Conservation (phyloP, 73 alveolate species). For the Paramecium bursaria region DNA sequence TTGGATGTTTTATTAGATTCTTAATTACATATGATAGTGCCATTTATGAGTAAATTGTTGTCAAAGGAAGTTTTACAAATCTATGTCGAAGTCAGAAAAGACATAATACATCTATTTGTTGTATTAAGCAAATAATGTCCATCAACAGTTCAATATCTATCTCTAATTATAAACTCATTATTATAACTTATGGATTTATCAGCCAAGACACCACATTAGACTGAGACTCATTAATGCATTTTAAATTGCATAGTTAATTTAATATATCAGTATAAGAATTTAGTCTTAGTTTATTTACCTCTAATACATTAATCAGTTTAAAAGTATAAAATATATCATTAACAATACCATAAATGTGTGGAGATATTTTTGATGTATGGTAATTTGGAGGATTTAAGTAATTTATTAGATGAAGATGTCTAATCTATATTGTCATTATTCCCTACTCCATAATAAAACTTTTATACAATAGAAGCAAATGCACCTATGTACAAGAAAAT, state of each 20-base stretch:
- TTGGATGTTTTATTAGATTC: constrained; percentile 57
- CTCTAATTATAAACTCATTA: constrained; percentile 61
- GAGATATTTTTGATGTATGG: constrained; percentile 68
- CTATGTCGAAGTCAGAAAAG: constrained; percentile 49
- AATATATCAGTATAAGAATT: constrained; percentile 56
- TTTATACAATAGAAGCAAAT: constrained; percentile 32
- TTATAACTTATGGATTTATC: constrained; percentile 21
- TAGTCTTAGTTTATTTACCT: constrained; percentile 62
- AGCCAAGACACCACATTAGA: constrained; percentile 24
- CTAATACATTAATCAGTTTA: constrained; percentile 49
- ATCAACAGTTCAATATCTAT: constrained; percentile 62
- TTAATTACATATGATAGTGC: constrained; percentile 64
- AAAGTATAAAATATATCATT: constrained; percentile 57
- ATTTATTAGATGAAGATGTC: constrained; percentile 48
- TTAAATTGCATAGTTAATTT: constrained; percentile 58
- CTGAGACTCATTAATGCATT: constrained; percentile 35
- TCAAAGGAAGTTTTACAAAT: constrained; percentile 38
- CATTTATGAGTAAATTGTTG: constrained; percentile 64
- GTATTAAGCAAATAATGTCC: constrained; percentile 53
- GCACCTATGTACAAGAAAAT: constrained; percentile 62
- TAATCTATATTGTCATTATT: constrained; percentile 4
- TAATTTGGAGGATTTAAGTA: constrained; percentile 61
- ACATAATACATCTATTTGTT: constrained; percentile 56
- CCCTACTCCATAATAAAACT: background rate
- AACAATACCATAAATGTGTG: constrained; percentile 55